A percentile compares a stretch with the other conserved stretches of the same genome.
Evolutionary conservation across 2,329 filamentous ascomycete species (phyloP).

Genomic region (Rutstroemia sydowiana): DNA sequence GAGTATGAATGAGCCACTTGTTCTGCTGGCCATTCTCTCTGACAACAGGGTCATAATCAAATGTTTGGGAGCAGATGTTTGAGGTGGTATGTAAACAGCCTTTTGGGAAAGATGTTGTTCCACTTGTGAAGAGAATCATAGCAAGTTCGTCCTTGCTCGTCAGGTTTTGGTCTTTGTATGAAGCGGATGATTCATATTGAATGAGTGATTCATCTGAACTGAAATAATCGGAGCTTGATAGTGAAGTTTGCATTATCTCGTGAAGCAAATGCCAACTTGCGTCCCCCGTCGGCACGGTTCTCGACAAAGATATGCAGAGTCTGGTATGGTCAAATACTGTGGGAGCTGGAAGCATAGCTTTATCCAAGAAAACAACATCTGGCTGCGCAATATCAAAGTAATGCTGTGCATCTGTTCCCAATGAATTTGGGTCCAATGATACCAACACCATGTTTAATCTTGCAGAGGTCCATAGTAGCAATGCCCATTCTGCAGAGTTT

Average conservation of each 20-base stretch:
- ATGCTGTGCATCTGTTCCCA: background rate
- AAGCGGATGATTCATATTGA: too few relatives aligned
- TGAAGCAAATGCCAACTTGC: background rate
- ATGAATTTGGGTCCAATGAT: slow-evolving; percentile 5
- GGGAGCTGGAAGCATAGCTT: too few relatives aligned
- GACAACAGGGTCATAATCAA: slow-evolving; percentile 4
- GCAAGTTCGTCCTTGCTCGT: slow-evolving; percentile 8
- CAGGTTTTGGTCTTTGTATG: background rate
- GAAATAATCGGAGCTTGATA: too few relatives aligned
- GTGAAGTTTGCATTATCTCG: background rate
- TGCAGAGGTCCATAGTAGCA: slow-evolving; percentile 13
- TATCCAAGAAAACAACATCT: background rate
- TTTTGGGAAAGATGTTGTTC: slow-evolving; percentile 16
- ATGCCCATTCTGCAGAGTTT: slow-evolving; percentile 12
- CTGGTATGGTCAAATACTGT: background rate
- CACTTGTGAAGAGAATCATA: slow-evolving; percentile 20
- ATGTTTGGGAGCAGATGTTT: slow-evolving; percentile 3
- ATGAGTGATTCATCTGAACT: background rate
- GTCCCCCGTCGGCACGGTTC: too few relatives aligned
- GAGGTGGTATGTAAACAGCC: slow-evolving; percentile 5
- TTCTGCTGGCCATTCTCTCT: background rate
- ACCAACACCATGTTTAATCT: slow-evolving; percentile 8
- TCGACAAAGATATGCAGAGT: background rate
- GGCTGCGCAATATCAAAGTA: background rate
- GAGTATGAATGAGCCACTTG: slow-evolving; percentile 9